Conservation (phyloP, 2,329 filamentous ascomycete species). For the Myriosclerotinia curreyana region DNA sequence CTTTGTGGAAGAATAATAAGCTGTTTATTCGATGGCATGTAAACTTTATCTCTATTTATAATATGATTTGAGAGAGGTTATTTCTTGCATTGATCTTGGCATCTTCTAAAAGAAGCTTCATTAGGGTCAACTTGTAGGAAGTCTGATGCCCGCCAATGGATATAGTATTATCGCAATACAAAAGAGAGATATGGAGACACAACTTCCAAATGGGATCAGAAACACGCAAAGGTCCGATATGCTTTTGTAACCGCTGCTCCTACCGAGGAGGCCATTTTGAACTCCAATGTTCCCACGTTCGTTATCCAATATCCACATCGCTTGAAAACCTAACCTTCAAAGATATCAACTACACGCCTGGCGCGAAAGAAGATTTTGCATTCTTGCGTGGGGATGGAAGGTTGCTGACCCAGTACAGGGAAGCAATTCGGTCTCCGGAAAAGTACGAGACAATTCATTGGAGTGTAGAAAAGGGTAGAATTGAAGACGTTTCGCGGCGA, state of each 20-base stretch:
- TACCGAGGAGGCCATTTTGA: no score
- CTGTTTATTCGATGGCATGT: no score
- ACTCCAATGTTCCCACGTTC: no score
- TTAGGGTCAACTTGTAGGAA: constrained; percentile 47
- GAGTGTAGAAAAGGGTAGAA: neutral
- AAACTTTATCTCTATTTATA: constrained; percentile 29
- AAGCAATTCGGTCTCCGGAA: neutral
- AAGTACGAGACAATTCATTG: neutral
- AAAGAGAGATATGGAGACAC: no score
- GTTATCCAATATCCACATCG: neutral
- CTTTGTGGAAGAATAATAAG: no score
- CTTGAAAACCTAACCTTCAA: neutral
- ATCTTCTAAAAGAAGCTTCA: constrained; percentile 42
- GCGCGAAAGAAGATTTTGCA: neutral
- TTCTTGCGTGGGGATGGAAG: neutral
- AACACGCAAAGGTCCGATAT: no score
- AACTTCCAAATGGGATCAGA: no score
- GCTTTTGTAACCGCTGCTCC: no score
- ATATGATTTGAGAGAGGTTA: constrained; percentile 27
- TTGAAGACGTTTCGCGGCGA: neutral
- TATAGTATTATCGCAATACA: no score
- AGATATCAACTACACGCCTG: neutral
- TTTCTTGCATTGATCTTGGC: constrained; percentile 27
- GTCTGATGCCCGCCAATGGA: no score
- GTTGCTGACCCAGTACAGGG: neutral